phyloP scores from a whole-genome alignment of 139 green algal genomes.

The Nannochloris sp. region DNA sequence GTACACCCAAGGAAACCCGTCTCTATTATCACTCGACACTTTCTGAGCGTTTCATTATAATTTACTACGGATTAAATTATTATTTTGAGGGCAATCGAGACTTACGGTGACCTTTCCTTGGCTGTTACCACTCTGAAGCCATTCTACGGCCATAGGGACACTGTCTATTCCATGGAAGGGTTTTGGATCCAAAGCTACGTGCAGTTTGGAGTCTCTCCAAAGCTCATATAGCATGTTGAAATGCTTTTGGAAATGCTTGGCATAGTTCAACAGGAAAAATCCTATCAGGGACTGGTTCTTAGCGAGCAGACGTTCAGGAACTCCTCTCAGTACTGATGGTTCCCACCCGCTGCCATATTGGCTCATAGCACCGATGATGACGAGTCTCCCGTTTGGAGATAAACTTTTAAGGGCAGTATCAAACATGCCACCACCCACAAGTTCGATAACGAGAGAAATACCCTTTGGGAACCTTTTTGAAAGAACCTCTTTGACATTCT shows the following conservation, averaged over 20 bases:
- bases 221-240: conserved; percentile 33
- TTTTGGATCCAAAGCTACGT: conserved; percentile 33
- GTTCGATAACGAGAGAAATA: conserved; percentile 60
- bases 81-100: not conserved
- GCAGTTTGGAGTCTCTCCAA: conserved; percentile 30
- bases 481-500: conserved; percentile 41
- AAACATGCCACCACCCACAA: conserved; percentile 73
- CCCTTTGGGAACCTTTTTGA: conserved; percentile 48
- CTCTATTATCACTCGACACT: too few relatives aligned
- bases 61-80: not conserved
- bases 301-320: conserved; percentile 72
- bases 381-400: conserved; percentile 43
- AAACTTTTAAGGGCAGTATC: conserved; percentile 46
- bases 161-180: conserved; percentile 35
- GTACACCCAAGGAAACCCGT: too few relatives aligned
- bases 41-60: not conserved
- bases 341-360: conserved; percentile 36
- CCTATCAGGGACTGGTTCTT: conserved; percentile 55
- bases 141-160: conserved; percentile 57
- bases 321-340: conserved; percentile 23
- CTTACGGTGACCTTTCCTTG: conserved; percentile 61
- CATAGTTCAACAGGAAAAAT: conserved; percentile 73
- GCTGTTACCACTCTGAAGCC: conserved; percentile 56
- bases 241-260: conserved; percentile 28
- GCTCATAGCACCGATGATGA: conserved; percentile 73